Conservation (phyloP, 2,329 filamentous ascomycete species). For the Pyricularia pennisetigena region DNA sequence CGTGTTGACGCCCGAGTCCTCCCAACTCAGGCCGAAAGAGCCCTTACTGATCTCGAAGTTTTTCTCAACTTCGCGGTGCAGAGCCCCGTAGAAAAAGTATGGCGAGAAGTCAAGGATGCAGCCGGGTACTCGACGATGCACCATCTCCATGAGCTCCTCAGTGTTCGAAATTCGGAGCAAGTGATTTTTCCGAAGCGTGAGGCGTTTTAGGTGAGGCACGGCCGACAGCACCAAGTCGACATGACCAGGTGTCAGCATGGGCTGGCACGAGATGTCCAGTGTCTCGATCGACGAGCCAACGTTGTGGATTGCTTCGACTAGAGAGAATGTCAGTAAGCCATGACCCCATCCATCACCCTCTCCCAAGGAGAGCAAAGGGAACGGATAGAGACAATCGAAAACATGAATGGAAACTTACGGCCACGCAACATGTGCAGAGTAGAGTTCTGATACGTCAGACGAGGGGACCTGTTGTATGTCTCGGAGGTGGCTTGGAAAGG, state of each 20-base stretch:
- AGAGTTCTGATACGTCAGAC: not conserved
- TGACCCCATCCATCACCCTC: too few relatives aligned
- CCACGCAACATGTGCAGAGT: not conserved
- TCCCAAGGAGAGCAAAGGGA: not conserved
- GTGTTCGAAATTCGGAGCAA: constrained; percentile 7
- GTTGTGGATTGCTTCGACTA: not conserved
- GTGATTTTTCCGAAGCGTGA: constrained; percentile 5
- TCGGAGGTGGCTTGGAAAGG: not conserved
- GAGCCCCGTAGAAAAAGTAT: constrained; percentile 7
- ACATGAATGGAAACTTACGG: not conserved
- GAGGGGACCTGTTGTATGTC: not conserved
- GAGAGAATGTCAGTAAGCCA: not conserved
- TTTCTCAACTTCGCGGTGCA: not conserved
- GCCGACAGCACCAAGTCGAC: constrained; percentile 1
- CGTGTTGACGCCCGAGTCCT: constrained; percentile 6
- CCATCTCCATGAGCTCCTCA: not conserved
- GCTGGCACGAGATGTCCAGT: constrained; percentile 1
- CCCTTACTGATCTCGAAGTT: constrained; percentile 1
- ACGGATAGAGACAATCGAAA: not conserved
- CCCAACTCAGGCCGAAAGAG: constrained; percentile 8
- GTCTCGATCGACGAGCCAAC: not conserved
- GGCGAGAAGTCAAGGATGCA: constrained; percentile 9
- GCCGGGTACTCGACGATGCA: not conserved
- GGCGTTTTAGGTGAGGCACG: not conserved
- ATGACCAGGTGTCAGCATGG: not conserved